These are phyloP conservation scores for Fusarium stilboides DNA, from an alignment of 2,329 filamentous ascomycete species.

Conservation along the genomic window DNA sequence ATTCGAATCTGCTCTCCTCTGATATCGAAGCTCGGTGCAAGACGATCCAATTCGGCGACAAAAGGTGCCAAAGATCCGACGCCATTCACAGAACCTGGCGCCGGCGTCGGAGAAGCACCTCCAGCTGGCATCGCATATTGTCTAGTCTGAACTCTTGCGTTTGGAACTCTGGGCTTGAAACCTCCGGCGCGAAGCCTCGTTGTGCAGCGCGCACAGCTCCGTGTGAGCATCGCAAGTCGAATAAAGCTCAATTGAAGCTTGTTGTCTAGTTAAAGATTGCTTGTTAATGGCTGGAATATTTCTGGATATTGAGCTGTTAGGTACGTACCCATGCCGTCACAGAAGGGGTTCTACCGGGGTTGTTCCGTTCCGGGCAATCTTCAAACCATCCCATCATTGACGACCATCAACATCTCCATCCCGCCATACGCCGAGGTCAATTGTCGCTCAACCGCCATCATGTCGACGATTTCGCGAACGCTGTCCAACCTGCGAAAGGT, in stretches of 20 bases:
- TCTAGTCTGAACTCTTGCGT: conserved; percentile 57
- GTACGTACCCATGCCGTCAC: conserved; percentile 46
- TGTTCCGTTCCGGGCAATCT: conserved; percentile 51
- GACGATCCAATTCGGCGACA: conserved; percentile 82
- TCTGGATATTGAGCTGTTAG: conserved; percentile 33
- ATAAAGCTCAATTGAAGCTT: conserved; percentile 12
- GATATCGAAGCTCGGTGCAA: conserved; percentile 92
- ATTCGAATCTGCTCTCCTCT: conserved; percentile 85
- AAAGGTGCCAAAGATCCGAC: conserved; percentile 67
- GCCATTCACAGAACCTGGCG: conserved; percentile 41
- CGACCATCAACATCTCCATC: conserved; percentile 33
- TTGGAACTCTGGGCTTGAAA: conserved; percentile 45
- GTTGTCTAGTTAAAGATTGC: conserved; percentile 20
- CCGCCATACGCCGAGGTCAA: conserved; percentile 43
- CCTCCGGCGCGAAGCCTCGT: conserved; percentile 46
- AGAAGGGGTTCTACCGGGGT: conserved; percentile 45
- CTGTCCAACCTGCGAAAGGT: conserved; percentile 88
- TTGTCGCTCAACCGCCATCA: conserved; percentile 64
- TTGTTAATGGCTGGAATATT: conserved; percentile 41
- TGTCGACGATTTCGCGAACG: conserved; percentile 94
- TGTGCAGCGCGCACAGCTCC: conserved; percentile 55
- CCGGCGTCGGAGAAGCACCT: conserved; percentile 50
- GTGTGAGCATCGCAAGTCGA: conserved; percentile 53
- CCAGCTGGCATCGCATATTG: conserved; percentile 58
- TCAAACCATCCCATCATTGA: conserved; percentile 44